Base-by-base conservation (phyloP, 208 protist species). In the Acanthamoeba castellanii region DNA sequence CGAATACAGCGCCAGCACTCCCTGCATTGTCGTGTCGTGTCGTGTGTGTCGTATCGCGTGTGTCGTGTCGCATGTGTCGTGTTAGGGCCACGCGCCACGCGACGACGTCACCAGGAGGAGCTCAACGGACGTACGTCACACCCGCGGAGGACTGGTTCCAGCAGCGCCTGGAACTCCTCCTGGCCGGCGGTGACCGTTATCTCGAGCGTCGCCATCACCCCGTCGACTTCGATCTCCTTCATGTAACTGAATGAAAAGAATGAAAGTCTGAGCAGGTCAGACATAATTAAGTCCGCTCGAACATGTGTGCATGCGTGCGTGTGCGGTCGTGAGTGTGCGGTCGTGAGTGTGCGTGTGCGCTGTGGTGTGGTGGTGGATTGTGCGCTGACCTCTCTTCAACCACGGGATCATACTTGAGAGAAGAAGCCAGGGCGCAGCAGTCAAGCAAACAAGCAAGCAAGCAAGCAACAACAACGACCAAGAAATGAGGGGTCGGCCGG, bases 361-460 rank as follows among this genome's bases (percentile, higher is more conserved):
- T 27, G 66, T 25, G 72, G 72, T 50, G 72, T 9, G 32, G 45
- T 82, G 37, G n/a, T n/a, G n/a, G n/a, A n/a, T n/a, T n/a, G n/a
- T n/a, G 34, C 30, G 25, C 42, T 11, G 14, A 82, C 72, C 3
- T 57, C 7, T 9, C 47, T 55, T 84, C 76, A 22, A 84, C 55
- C 76, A 84, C 76, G 2, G 76, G 76, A 84, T 84, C 42, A n/a
- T 84, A 84, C 76, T 84, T 11, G 11, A 50, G 32, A 30, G 32
- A 4, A 82, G 5, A 11, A 45, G 25, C 52, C 52, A 18, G 22
- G 34, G 11, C 18, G 42, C n/a, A 50, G 27, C 4, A 55, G 7
- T 57, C n/a, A n/a, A 55, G 2, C 9, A 32, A 20, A 55, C 13
- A 6, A 57, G 27, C 16, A 57, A 5, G 30, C 9, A 84, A 57